Base-by-base conservation (phyloP, 305 asterid species). In the Fraxinus paxiana region DNA sequence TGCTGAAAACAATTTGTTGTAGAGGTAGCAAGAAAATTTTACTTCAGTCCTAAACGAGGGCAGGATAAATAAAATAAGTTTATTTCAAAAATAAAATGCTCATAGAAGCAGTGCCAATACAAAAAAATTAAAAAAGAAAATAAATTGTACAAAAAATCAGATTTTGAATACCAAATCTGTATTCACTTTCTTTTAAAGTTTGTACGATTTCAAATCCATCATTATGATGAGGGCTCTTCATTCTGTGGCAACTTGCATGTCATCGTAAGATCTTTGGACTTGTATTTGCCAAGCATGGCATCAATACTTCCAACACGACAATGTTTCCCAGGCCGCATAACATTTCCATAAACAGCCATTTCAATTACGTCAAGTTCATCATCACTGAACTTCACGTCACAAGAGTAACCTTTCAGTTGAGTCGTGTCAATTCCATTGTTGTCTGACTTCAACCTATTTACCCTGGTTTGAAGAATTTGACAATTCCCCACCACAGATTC, bases 381-480 rank as follows among this genome's bases (percentile, higher is more conserved):
- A 72, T 89, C 90, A 74, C 85, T 86, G 85, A 91, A 91, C 85
- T 82, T 86, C 83, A 93, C 76, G 84, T 90, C 89, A 73, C 97
- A 93, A 30, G 96, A 93, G 85, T 90, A 92, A 24, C 93, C 96
- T 86, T 86, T 90, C 84, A 92, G 84, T 76, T 83, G 85, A 80
- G 79, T 80, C 61, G 84, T 84, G 51, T 82, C 88, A 63, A 87
- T 76, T 20, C 76, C 83, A 63, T 80, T 75, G 77, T 87, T 85
- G 85, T 85, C 82, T 41, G 88, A 83, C 79, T 87, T 87, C 63
- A 83, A 83, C 80, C 88, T 84, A 89, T 92, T 93, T 17, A 88
- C 98, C 88, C 93, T 87, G 80, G 94, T 92, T 83, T 91, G 95
- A 82, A 92, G 93, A 80, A 91, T 87, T 81, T 92, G 95, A 75